Percentiles rank a stretch among this genome's conserved stretches.
phyloP scores from a whole-genome alignment of 1,284 basidiomycete species.

The Macrocystidia cucumis region DNA sequence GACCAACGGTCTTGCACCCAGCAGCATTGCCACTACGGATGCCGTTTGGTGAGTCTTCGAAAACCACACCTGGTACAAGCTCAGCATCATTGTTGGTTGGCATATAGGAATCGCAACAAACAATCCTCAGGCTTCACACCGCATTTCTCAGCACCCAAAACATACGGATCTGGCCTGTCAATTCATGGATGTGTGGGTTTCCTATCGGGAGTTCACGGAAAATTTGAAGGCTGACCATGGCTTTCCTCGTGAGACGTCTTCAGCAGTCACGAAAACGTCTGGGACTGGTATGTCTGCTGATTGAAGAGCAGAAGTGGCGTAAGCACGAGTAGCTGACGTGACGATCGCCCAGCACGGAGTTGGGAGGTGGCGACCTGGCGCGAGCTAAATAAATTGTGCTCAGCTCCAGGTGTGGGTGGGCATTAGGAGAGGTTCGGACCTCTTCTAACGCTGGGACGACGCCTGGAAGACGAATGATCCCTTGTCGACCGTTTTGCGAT shows the following conservation, averaged over 20 bases:
- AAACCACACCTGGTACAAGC: conserved; percentile 54
- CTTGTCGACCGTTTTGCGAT: conserved; percentile 39
- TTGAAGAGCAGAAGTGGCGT: conserved; percentile 47
- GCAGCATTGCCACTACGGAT: conserved; percentile 69
- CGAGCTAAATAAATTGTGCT: conserved; percentile 27
- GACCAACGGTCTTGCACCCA: conserved; percentile 71
- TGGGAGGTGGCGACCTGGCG: conserved; percentile 32
- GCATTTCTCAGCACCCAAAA: conserved; percentile 60
- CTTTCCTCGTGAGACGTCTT: conserved; percentile 77
- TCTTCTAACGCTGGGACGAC: conserved; percentile 44
- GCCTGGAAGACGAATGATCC: conserved; percentile 60
- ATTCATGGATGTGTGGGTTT: conserved; percentile 3
- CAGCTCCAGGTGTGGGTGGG: background rate
- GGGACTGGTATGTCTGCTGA: conserved; percentile 48
- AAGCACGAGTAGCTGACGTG: conserved; percentile 57
- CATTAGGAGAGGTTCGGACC: conserved; percentile 15
- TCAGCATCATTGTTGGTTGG: conserved; percentile 4
- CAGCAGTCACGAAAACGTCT: conserved; percentile 67
- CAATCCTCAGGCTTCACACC: conserved; percentile 55
- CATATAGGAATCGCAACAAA: conserved; percentile 18
- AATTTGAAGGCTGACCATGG: conserved; percentile 47
- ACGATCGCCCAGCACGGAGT: conserved; percentile 60
- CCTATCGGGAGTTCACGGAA: conserved; percentile 7
- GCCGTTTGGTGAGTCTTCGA: conserved; percentile 85
- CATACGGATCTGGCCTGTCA: conserved; percentile 76